These are phyloP conservation scores for Aspergillus conjunctus DNA, from an alignment of 495 filamentous ascomycete genomes.

Conservation along the genomic window DNA sequence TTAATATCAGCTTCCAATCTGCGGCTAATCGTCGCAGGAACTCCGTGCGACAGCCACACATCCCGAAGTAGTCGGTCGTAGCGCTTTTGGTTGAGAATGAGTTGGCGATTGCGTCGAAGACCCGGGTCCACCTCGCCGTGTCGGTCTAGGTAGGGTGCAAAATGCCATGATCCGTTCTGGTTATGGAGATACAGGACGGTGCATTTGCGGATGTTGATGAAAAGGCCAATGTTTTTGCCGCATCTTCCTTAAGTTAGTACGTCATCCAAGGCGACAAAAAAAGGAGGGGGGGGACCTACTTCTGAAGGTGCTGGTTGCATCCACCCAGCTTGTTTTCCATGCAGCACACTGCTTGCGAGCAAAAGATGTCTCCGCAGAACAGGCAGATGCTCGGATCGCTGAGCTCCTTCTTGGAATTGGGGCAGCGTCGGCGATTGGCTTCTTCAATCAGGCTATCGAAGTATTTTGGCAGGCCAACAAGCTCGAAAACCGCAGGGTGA, in stretches of 20 bases:
- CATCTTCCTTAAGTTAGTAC: conserved; percentile 59
- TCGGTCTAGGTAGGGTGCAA: conserved; percentile 90
- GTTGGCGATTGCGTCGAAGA: conserved; percentile 76
- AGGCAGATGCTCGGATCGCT: conserved; percentile 89
- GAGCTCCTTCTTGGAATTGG: conserved; percentile 85
- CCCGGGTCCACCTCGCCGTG: conserved; percentile 92
- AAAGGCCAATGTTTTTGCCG: conserved; percentile 83
- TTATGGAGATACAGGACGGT: conserved; percentile 82
- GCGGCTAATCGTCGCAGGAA: conserved; percentile 85
- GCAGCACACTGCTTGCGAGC: conserved; percentile 91
- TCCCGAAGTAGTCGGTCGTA: conserved; percentile 86
- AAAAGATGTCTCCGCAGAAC: conserved; percentile 95
- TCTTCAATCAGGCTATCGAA: conserved; percentile 94
- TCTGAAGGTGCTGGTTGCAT: conserved; percentile 83
- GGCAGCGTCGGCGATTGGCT: conserved; percentile 80
- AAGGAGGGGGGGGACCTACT: conserved; percentile 56
- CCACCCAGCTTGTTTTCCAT: conserved; percentile 75
- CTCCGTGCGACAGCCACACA: conserved; percentile 82
- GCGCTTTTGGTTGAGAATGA: conserved; percentile 89
- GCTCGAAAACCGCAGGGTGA: conserved; percentile 90
- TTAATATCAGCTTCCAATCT: conserved; percentile 94
- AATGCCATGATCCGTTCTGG: conserved; percentile 77
- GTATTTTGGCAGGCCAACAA: conserved; percentile 87
- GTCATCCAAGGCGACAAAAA: not conserved
- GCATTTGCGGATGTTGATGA: conserved; percentile 96